Evolutionary conservation across 805 yeast genomes (phyloP).

Genomic region (Yarrowia porcina): DNA sequence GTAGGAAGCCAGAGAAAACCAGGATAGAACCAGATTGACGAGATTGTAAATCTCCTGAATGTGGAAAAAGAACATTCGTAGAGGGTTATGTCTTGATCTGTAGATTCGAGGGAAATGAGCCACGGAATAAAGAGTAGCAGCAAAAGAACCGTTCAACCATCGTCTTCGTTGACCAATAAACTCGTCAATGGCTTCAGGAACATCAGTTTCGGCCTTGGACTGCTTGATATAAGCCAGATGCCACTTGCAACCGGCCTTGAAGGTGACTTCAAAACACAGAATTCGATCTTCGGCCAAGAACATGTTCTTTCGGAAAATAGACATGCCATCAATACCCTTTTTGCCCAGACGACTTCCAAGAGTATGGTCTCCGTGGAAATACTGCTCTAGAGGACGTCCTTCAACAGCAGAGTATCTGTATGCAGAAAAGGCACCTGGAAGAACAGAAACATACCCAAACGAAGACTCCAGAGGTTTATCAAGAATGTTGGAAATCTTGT

Average conservation of each 20-base stretch:
- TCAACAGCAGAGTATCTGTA: slow-evolving; percentile 57
- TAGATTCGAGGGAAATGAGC: slow-evolving; percentile 36
- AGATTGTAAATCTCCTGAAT: slow-evolving; percentile 56
- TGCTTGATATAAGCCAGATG: slow-evolving; percentile 59
- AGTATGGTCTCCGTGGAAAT: slow-evolving; percentile 64
- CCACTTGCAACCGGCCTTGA: slow-evolving; percentile 57
- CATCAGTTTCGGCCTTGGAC: slow-evolving; percentile 67
- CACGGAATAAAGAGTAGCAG: slow-evolving; percentile 24
- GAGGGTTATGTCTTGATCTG: slow-evolving; percentile 51
- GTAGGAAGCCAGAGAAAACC: slow-evolving; percentile 64
- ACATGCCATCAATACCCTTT: slow-evolving; percentile 55
- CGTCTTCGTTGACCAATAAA: slow-evolving; percentile 63
- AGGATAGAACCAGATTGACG: slow-evolving; percentile 52
- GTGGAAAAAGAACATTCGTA: slow-evolving; percentile 51
- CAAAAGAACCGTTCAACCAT: slow-evolving; percentile 66
- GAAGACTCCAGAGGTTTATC: slow-evolving; percentile 65
- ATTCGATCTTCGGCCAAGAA: slow-evolving; percentile 69
- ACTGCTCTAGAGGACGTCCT: slow-evolving; percentile 58
- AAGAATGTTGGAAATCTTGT: slow-evolving; percentile 62
- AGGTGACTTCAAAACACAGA: slow-evolving; percentile 61
- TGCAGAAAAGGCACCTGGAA: slow-evolving; percentile 70
- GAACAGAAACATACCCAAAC: slow-evolving; percentile 61
- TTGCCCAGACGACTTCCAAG: slow-evolving; percentile 47
- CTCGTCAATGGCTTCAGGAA: slow-evolving; percentile 60
- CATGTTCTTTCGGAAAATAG: slow-evolving; percentile 65